These are phyloP conservation scores for Aechmea fasciata DNA, from an alignment of 176 grass and related monocot species.

Conservation along the genomic window DNA sequence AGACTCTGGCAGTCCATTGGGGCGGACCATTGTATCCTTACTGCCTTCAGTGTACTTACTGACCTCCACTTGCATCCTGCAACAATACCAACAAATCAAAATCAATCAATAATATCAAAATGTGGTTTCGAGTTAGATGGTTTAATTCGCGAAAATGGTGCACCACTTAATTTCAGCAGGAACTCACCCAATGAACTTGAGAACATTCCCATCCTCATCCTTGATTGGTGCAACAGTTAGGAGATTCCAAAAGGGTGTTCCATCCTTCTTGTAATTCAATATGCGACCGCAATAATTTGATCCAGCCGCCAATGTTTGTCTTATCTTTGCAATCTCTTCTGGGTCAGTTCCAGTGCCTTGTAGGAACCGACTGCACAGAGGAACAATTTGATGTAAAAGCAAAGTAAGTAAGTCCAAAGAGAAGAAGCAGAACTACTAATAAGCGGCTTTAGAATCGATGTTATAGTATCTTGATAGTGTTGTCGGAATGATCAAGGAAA, in stretches of 20 bases:
- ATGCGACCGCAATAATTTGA: constrained; percentile 74
- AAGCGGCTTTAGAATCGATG: no score
- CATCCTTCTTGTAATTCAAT: constrained; percentile 95
- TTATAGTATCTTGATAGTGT: no score
- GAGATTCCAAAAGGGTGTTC: constrained; percentile 86
- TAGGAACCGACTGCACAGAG: constrained; percentile 55
- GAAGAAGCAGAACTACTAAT: no score
- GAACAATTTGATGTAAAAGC: no score
- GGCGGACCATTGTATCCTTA: constrained; percentile 64
- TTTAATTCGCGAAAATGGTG: no score
- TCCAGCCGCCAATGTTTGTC: constrained; percentile 46
- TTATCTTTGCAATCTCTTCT: constrained; percentile 81
- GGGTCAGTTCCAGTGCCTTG: constrained; percentile 65
- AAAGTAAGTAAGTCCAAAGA: no score
- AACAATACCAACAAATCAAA: constrained; percentile 1
- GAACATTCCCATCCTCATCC: constrained; percentile 69
- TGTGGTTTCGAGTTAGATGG: neutral
- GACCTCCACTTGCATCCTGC: constrained; percentile 98
- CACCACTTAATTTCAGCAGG: neutral
- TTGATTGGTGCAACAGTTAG: constrained; percentile 88
- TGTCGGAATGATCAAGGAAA: no score
- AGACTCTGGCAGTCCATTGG: constrained; percentile 86
- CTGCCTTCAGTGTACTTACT: constrained; percentile 89
- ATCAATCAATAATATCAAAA: neutral
- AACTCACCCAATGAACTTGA: constrained; percentile 90